Evolutionary conservation across 2,329 filamentous ascomycete genomes (phyloP).

Genomic region (Botrytis medusae): DNA sequence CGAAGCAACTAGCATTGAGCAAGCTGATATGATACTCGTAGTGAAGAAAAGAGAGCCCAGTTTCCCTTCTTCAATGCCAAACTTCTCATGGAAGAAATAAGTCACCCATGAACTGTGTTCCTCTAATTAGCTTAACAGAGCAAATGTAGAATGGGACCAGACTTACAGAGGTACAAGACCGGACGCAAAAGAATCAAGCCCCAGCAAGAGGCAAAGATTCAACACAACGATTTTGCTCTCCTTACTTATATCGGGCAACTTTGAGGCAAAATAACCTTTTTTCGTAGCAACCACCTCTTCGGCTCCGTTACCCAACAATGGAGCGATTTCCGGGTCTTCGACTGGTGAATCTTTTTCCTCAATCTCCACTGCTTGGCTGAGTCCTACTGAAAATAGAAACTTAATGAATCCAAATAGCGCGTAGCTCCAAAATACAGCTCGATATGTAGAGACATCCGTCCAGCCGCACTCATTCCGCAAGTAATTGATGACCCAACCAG

Average conservation of each 20-base stretch:
- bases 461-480: slow-evolving; percentile 48
- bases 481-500: slow-evolving; percentile 59
- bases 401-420: slow-evolving; percentile 58
- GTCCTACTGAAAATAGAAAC: slow-evolving; percentile 49
- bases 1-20: slow-evolving; percentile 53
- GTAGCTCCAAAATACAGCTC: slow-evolving; percentile 58
- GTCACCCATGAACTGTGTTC: slow-evolving; percentile 56
- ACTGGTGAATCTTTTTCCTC: slow-evolving; percentile 40
- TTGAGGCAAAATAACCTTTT: slow-evolving; percentile 32
- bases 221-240: slow-evolving; percentile 55
- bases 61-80: slow-evolving; percentile 49
- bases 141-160: not conserved
- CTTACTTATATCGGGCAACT: slow-evolving; percentile 58
- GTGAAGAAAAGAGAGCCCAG: slow-evolving; percentile 57
- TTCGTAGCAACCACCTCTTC: slow-evolving; percentile 31
- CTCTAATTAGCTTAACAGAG: slow-evolving; percentile 42
- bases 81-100: slow-evolving; percentile 54
- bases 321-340: slow-evolving; percentile 35
- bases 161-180: slow-evolving; percentile 65
- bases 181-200: slow-evolving; percentile 67
- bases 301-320: slow-evolving; percentile 33
- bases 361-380: slow-evolving; percentile 47
- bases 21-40: slow-evolving; percentile 52
- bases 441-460: slow-evolving; percentile 50
- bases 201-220: slow-evolving; percentile 66